A percentile compares a stretch with the other conserved stretches of the same genome.
phyloP scores from a whole-genome alignment of 495 filamentous ascomycete species.

The Neurospora sp. region DNA sequence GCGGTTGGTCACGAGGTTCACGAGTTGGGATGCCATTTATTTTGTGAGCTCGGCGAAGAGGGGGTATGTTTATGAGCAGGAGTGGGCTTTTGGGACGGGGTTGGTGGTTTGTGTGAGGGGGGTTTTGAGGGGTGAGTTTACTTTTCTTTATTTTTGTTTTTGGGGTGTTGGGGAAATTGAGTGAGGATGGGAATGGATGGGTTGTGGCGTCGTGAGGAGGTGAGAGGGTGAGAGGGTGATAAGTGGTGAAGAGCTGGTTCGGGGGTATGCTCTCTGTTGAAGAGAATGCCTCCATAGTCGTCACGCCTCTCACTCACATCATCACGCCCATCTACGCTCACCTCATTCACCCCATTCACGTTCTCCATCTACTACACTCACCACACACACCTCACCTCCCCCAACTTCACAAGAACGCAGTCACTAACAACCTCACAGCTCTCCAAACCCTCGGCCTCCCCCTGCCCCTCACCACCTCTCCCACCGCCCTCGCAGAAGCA shows the following conservation, averaged over 20 bases:
- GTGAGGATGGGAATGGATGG: not conserved
- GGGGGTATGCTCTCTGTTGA: not conserved
- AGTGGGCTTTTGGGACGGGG: conserved; percentile 85
- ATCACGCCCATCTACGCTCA: not conserved
- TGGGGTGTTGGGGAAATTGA: not conserved
- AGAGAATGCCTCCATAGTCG: not conserved
- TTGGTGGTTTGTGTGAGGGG: conserved; percentile 44
- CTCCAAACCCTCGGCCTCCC: not conserved
- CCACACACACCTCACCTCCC: not conserved
- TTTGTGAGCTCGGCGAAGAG: conserved; percentile 57
- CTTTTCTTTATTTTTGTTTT: not conserved
- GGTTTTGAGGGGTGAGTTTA: conserved; percentile 20
- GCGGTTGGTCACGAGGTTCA: conserved; percentile 42
- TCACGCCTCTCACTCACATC: not conserved
- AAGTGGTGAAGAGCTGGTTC: not conserved
- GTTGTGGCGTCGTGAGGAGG: not conserved
- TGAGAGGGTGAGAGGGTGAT: not conserved
- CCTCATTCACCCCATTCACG: not conserved
- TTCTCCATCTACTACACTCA: too few species aligned
- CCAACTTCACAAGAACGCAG: not conserved
- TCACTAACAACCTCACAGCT: not conserved
- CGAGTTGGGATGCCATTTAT: conserved; percentile 90
- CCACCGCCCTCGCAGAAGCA: conserved; percentile 11
- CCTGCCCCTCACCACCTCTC: not conserved
- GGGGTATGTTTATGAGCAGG: conserved; percentile 83